Evolutionary conservation across 257 asterid species (phyloP).

Genomic region (Oldenlandia corymbosa): DNA sequence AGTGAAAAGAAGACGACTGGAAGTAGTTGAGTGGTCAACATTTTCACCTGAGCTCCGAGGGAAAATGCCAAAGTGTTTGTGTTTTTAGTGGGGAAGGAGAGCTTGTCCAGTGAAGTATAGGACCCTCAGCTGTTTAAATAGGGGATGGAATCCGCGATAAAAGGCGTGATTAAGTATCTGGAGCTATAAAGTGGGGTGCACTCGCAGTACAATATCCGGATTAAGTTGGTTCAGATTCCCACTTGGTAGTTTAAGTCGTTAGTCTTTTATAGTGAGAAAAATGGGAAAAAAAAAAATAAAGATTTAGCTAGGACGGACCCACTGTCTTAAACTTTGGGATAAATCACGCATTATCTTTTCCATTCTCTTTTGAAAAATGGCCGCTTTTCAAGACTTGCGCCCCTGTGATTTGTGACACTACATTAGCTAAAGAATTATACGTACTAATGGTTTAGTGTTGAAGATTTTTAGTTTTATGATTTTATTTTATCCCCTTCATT

Average conservation of each 20-base stretch:
- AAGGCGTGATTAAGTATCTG: constrained; percentile 61
- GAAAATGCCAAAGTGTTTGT: too few relatives aligned
- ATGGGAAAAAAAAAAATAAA: too few relatives aligned
- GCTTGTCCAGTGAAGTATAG: too few relatives aligned
- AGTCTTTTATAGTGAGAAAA: background rate
- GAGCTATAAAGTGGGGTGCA: constrained; percentile 30
- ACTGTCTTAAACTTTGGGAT: too few relatives aligned
- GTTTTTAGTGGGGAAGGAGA: too few relatives aligned
- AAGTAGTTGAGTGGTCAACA: constrained; percentile 19
- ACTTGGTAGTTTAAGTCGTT: constrained; percentile 32
- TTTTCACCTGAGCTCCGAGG: constrained; percentile 21
- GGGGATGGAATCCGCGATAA: constrained; percentile 36
- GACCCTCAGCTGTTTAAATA: background rate
- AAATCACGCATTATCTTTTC: too few relatives aligned
- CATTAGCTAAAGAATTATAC: too few relatives aligned
- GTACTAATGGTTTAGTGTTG: too few relatives aligned
- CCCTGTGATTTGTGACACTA: too few relatives aligned
- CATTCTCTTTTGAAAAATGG: background rate
- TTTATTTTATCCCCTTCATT: too few relatives aligned
- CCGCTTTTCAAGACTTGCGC: background rate
- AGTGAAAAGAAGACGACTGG: constrained; percentile 17
- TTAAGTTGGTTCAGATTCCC: constrained; percentile 24
- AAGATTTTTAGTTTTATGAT: too few relatives aligned
- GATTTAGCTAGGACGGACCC: too few relatives aligned
- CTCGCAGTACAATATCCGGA: constrained; percentile 14